phyloP scores from a whole-genome alignment of 139 green algal species.

The Parachlorella kessleri region DNA sequence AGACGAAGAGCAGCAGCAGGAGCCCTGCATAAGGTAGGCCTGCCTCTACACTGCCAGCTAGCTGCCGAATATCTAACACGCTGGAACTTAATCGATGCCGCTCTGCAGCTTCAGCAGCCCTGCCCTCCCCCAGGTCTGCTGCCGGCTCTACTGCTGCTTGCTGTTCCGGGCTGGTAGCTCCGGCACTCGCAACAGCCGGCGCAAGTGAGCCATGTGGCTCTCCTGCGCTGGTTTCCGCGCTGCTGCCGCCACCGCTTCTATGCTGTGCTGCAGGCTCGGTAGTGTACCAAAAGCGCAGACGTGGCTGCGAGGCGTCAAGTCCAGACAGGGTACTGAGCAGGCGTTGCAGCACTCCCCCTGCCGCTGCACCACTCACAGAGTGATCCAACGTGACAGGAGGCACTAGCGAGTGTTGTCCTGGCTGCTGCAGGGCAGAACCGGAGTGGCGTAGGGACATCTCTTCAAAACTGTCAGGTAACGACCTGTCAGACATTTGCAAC shows the following conservation, averaged over 20 bases:
- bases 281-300: not conserved
- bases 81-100: not conserved
- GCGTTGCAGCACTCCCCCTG: no score
- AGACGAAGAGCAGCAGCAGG: slow-evolving; percentile 50
- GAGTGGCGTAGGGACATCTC: no score
- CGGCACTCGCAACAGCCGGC: no score
- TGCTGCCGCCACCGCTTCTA: not conserved
- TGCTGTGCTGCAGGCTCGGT: not conserved
- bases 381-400: no score
- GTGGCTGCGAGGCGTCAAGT: not conserved
- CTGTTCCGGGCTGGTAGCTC: not conserved
- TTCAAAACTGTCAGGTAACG: no score
- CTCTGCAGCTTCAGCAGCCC: not conserved
- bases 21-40: slow-evolving; percentile 44
- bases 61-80: not conserved
- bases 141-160: not conserved
- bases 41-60: slow-evolving; percentile 44
- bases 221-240: no score
- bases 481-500: no score
- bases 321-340: no score
- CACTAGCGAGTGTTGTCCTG: no score
- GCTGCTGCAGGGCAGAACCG: no score
- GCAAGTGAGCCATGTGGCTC: not conserved
- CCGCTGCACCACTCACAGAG: no score
- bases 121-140: not conserved